phyloP scores from a whole-genome alignment of 208 protist species.

The Crithidia acanthocephali region DNA sequence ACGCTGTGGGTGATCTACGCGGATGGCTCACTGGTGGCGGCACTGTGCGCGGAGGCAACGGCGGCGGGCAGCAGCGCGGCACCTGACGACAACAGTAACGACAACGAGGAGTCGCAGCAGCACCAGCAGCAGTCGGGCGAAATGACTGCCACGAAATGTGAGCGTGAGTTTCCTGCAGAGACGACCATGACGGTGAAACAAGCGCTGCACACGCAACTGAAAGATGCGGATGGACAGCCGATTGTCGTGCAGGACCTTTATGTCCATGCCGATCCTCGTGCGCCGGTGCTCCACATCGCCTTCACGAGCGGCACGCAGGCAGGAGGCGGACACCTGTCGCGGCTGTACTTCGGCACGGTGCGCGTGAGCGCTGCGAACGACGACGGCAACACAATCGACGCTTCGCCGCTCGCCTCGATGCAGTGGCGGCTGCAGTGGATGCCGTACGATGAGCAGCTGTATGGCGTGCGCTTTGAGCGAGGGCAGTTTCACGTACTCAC shows the following conservation, averaged over 20 bases:
- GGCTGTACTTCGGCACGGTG: conserved; percentile 41
- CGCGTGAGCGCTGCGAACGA: conserved; percentile 7
- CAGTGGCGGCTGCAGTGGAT: conserved; percentile 29
- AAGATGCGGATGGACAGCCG: not conserved
- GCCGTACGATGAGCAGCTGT: conserved; percentile 39
- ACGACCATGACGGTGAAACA: not conserved
- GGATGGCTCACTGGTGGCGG: conserved; percentile 43
- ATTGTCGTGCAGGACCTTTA: conserved; percentile 6
- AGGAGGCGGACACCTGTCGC: not conserved
- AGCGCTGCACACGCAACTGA: conserved; percentile 16
- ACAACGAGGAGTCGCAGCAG: conserved; percentile 12
- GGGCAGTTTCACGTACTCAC: conserved; percentile 63
- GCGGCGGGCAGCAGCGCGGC: not conserved
- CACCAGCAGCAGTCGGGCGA: no score
- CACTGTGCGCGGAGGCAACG: conserved; percentile 17
- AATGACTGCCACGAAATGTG: not conserved
- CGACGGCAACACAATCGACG: no score
- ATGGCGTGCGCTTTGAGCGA: conserved; percentile 46
- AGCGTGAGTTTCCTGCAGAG: not conserved
- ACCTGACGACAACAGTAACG: conserved; percentile 2
- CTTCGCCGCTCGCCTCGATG: not conserved
- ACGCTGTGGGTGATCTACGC: conserved; percentile 67
- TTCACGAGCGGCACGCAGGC: conserved; percentile 17
- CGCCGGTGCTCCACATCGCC: conserved; percentile 36
- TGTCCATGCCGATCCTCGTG: conserved; percentile 33